Percentiles rank a stretch among this genome's conserved stretches.
Conservation (phyloP, 805 yeast genomes). For the Kodamaea neixiangensis region DNA sequence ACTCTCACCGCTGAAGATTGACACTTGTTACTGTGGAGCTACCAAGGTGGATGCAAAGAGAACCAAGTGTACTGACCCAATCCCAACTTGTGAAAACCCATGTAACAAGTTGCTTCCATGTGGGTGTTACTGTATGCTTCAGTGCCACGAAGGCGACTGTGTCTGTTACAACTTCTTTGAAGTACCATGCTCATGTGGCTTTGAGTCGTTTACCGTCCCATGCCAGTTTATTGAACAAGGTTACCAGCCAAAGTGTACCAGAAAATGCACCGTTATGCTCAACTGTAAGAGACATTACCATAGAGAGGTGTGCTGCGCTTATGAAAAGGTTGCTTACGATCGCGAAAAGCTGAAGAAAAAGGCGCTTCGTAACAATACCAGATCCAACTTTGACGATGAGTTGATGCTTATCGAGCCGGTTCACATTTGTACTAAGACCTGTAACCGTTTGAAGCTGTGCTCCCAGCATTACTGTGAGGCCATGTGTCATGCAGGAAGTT, state of each 20-base stretch:
- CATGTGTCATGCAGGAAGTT: conserved; percentile 77
- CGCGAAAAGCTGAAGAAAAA: conserved; percentile 57
- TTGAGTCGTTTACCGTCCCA: conserved; percentile 57
- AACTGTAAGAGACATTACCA: conserved; percentile 85
- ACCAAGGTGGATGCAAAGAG: conserved; percentile 50
- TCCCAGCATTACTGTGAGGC: conserved; percentile 63
- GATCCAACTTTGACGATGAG: conserved; percentile 46
- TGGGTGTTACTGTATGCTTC: conserved; percentile 69
- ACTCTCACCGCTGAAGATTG: conserved; percentile 57
- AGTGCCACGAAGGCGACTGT: conserved; percentile 80
- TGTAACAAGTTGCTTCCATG: conserved; percentile 70
- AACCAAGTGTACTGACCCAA: conserved; percentile 67
- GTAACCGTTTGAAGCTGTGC: conserved; percentile 65
- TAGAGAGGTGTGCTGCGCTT: conserved; percentile 64
- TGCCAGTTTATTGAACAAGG: conserved; percentile 60
- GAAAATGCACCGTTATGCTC: conserved; percentile 71
- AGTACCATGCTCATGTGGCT: conserved; percentile 63
- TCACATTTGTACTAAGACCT: conserved; percentile 70
- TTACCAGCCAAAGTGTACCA: conserved; percentile 58
- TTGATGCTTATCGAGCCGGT: conserved; percentile 64
- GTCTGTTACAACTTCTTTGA: conserved; percentile 58
- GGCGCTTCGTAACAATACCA: conserved; percentile 47
- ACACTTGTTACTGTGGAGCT: conserved; percentile 81
- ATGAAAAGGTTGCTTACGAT: conserved; percentile 58
- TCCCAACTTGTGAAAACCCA: conserved; percentile 68